Base-by-base conservation (phyloP, 2,329 filamentous ascomycete genomes). In the Polychaeton citri region DNA sequence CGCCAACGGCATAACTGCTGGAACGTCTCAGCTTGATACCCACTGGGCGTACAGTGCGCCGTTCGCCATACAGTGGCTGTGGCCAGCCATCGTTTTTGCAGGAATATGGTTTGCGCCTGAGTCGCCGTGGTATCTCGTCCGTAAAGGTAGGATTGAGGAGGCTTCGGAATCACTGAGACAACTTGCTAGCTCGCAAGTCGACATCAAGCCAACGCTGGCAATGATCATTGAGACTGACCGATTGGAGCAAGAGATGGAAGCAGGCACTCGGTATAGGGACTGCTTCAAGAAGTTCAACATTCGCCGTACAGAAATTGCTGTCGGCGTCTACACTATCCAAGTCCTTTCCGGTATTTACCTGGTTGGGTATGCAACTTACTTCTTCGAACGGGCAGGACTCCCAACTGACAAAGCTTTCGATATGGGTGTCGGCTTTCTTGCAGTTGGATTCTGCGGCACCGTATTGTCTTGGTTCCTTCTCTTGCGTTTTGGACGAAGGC, bases 361-460 rank as follows among this genome's bases (percentile, higher is more conserved):
- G 35, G 58, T 64, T 5, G 61, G 60, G 19, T 65, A 62, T 44
- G 55, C 57, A 4, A 64, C 60, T 3, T 68, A 68, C 47, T 68
- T 68, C 54, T 66, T 68, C 50, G 49, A 65, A 33, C 58, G 58
- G 5, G 62, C 62, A 4, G 63, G 63, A 2, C 42, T 61, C 30
- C 44, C 50, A 5, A 57, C 60, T 24, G 45, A 53, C 6, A 42
- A 61, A 32, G 60, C 62, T 2, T 62, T 60, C 47, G 48, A 48
- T 32, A 58, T 66, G 55, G 54, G 57, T 28, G 43, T 66, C 7
- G 63, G 59, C 4, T 53, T 61, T 21, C 58, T 60, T 3, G 62
- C 58, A 0, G 48, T 66, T 2, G 63, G 61, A 3, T 55, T 66
- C 15, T 21, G 63, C 2, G 62, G 63, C 0, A 65, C 62, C 1